A percentile compares a stretch with the other conserved stretches of the same genome.
These are phyloP conservation scores for Fusarium sp. DNA, from an alignment of 2,329 filamentous ascomycete species.

Conservation along the genomic window DNA sequence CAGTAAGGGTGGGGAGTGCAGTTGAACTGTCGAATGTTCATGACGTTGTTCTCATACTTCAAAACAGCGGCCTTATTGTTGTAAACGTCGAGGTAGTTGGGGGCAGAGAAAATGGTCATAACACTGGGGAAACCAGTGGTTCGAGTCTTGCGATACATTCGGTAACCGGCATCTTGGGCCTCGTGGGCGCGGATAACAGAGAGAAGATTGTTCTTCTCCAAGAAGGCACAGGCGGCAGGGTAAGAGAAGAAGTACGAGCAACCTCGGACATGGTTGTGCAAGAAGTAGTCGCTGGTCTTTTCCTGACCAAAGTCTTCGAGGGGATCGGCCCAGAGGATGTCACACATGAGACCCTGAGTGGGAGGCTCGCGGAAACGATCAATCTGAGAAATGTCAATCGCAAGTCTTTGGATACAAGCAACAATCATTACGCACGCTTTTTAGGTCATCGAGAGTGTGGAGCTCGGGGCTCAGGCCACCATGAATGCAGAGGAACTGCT, in stretches of 20 bases:
- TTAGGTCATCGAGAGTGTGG: slow-evolving; percentile 93
- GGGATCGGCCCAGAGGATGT: slow-evolving; percentile 98
- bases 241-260: slow-evolving; percentile 99
- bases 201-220: slow-evolving; percentile 98
- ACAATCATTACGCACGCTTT: slow-evolving; percentile 70
- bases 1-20: slow-evolving; percentile 99
- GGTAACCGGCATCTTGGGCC: slow-evolving; percentile 96
- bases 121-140: slow-evolving; percentile 99
- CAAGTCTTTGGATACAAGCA: background rate
- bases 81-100: slow-evolving; percentile 98
- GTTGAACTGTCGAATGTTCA: slow-evolving; percentile 99
- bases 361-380: slow-evolving; percentile 98
- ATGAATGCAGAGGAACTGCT: slow-evolving; percentile 99
- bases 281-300: slow-evolving; percentile 96
- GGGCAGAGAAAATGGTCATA: slow-evolving; percentile 99
- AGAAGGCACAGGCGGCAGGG: slow-evolving; percentile 93
- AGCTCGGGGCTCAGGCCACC: slow-evolving; percentile 95
- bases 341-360: slow-evolving; percentile 98
- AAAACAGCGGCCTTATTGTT: slow-evolving; percentile 99
- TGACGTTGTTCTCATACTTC: slow-evolving; percentile 99
- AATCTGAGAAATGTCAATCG: slow-evolving; percentile 67
- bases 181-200: slow-evolving; percentile 98
- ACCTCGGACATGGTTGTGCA: slow-evolving; percentile 97
- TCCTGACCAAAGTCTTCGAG: slow-evolving; percentile 99
- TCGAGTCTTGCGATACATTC: slow-evolving; percentile 98